Evolutionary conservation across 2,329 filamentous ascomycete species (phyloP).

Genomic region (Penicillium paneum): DNA sequence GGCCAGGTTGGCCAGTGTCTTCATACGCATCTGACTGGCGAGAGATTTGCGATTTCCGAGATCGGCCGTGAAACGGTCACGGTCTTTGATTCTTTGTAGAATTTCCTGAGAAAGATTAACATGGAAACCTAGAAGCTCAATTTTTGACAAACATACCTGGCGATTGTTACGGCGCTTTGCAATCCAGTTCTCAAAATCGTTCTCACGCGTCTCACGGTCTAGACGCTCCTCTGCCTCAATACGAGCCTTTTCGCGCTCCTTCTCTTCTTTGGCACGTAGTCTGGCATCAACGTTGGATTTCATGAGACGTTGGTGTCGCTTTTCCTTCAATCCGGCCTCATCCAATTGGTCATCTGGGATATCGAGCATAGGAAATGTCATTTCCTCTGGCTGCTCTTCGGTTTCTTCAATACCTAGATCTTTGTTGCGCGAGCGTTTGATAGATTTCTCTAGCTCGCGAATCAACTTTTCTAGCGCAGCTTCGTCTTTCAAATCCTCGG

Average conservation of each 20-base stretch:
- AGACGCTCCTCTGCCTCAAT: slow-evolving; percentile 76
- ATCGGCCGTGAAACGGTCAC: slow-evolving; percentile 88
- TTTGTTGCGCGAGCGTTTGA: slow-evolving; percentile 86
- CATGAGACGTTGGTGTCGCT: slow-evolving; percentile 85
- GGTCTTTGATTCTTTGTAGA: slow-evolving; percentile 82
- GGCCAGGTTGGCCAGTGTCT: slow-evolving; percentile 91
- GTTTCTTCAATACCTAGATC: slow-evolving; percentile 85
- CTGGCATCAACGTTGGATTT: slow-evolving; percentile 94
- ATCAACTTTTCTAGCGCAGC: slow-evolving; percentile 77
- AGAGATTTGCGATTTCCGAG: slow-evolving; percentile 95
- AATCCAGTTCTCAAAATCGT: slow-evolving; percentile 82
- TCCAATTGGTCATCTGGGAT: slow-evolving; percentile 89
- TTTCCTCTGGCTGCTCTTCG: slow-evolving; percentile 71
- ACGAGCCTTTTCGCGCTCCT: slow-evolving; percentile 85
- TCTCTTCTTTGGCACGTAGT: slow-evolving; percentile 90
- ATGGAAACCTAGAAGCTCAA: background rate
- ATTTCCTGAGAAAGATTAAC: slow-evolving; percentile 53
- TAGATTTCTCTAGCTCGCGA: slow-evolving; percentile 83
- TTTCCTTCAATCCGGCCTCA: slow-evolving; percentile 85
- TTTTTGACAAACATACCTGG: slow-evolving; percentile 36
- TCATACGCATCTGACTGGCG: slow-evolving; percentile 96
- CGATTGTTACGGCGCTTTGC: slow-evolving; percentile 74
- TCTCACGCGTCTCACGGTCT: slow-evolving; percentile 79
- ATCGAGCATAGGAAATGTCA: slow-evolving; percentile 82
- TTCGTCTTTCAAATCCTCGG: slow-evolving; percentile 90